Base-by-base conservation (phyloP, 345 rosid species). In the Linum trigynum region DNA sequence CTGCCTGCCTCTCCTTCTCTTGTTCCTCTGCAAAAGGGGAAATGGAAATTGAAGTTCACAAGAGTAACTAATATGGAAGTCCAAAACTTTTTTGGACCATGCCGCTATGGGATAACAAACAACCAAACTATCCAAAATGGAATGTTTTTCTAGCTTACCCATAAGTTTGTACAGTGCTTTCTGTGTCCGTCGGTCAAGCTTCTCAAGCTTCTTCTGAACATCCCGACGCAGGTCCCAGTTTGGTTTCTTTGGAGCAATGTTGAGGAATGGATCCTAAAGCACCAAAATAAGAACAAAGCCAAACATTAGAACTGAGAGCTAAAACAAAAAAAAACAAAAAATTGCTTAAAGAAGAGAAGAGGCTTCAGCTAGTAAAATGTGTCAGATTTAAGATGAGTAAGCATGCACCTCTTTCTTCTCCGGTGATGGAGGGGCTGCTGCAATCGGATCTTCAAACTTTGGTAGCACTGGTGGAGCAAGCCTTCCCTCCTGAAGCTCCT, bases 221-320 rank as follows among this genome's bases (percentile, higher is more conserved):
- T 89, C 96, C 68, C 97, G 91, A 57, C 95, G 78, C 16, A 94
- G 81, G 81, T 94, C 95, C 99, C 95, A 91, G 69, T 95, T 95
- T 8, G 99, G 95, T 73, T 95, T 91, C 84, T 95, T 91, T 3
- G 99, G 99, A 72, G 97, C 97, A 71, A 95, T 91, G 79, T 85
- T 95, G 69, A 83, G 82, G 74, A 95, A 87, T 10, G 99, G 97
- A 78, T 95, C 96, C 99, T 85, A 57, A 23, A 74, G 70, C 39
- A 64, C 38, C 11, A 53, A 40, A 23, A 23, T 23, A 23, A 23
- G 32, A 23, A 23, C 32, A 23, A 23, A 23, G 32, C 32, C 32
- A 1, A 23, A 1, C 32, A 23, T 38, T 67, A 6, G 11, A 57
- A 57, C 2, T 39, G 7, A 17, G 56, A 38, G 59, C 55, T 16